These are phyloP conservation scores for Pseudoturritis turrita DNA, from an alignment of 345 rosid species.

Conservation along the genomic window DNA sequence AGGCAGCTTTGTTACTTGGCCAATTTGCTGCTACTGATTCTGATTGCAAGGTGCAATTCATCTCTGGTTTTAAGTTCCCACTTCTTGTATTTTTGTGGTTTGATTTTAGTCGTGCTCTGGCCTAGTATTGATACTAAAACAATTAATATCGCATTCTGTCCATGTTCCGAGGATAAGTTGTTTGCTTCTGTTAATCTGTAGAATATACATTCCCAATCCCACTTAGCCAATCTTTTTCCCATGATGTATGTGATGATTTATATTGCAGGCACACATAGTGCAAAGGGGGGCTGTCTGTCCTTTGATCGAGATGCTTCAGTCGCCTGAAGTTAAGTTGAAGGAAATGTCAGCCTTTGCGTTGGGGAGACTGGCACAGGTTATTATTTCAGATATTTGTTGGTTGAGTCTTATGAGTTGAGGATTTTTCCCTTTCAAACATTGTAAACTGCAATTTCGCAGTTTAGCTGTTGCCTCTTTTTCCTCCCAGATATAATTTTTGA, in stretches of 20 bases:
- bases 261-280: slow-evolving; percentile 85
- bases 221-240: background rate
- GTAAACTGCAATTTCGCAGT: background rate
- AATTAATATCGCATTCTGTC: too few species aligned
- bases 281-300: slow-evolving; percentile 98
- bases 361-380: slow-evolving; percentile 99
- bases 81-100: background rate
- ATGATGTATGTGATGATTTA: background rate
- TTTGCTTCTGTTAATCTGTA: slow-evolving; percentile 7
- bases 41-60: slow-evolving; percentile 78
- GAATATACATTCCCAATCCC: background rate
- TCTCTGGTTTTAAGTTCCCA: background rate
- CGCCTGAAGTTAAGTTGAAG: slow-evolving; percentile 78
- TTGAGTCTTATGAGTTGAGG: background rate
- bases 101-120: too few species aligned
- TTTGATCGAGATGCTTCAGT: slow-evolving; percentile 91
- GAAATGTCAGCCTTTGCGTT: slow-evolving; percentile 99
- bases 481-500: background rate
- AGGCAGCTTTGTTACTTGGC: slow-evolving; percentile 97
- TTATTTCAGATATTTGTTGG: slow-evolving; percentile 6
- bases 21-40: slow-evolving; percentile 99
- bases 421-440: background rate
- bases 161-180: background rate
- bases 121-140: too few species aligned
- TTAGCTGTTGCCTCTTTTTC: background rate